Base-by-base conservation (phyloP, 306 rosid species). In the Glycine tomentella region DNA sequence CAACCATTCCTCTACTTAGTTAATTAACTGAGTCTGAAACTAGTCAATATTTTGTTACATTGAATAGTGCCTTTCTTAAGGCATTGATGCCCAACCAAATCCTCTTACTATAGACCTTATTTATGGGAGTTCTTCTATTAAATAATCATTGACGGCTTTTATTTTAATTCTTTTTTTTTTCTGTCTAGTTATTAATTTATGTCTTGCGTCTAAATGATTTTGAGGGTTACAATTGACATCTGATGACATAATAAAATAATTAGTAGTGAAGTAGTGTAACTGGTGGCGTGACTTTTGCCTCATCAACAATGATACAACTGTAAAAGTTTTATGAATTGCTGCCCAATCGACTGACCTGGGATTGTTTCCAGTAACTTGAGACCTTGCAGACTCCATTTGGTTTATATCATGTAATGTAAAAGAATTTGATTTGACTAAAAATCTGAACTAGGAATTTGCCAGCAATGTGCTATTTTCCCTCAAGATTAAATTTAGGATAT, bases 191-290 rank as follows among this genome's bases (percentile, higher is more conserved):
- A 40, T 40, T 40, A 40, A 4, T 40, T 58, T 78, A 12, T 59
- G n/a, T 9, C 46, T 76, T 50, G 58, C 57, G 58, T 55, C 76
- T 51, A 69, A 62, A 46, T 80, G 67, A 50, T 49, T 56, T 72
- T 73, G 50, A 79, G 59, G 61, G 8, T 16, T 34, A 36, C 13
- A 50, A 49, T 10, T 76, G 52, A 11, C 62, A 56, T 15, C 62
- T n/a, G 16, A 59, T 48, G 33, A 64, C 34, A 38, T 17, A 17
- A 12, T 14, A 25, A 51, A 52, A 4, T 52, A 16, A 25, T 20
- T 15, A 77, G 56, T 59, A 59, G 52, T 50, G 56, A 76, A 76
- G 72, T 44, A 16, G 81, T 20, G 69, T 42, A 79, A 55, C 59
- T 68, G 14, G 33, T 79, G 38, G 14, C 16, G 5, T 50, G 56